Conservation (phyloP, 257 asterid species). For the Plantago major region DNA sequence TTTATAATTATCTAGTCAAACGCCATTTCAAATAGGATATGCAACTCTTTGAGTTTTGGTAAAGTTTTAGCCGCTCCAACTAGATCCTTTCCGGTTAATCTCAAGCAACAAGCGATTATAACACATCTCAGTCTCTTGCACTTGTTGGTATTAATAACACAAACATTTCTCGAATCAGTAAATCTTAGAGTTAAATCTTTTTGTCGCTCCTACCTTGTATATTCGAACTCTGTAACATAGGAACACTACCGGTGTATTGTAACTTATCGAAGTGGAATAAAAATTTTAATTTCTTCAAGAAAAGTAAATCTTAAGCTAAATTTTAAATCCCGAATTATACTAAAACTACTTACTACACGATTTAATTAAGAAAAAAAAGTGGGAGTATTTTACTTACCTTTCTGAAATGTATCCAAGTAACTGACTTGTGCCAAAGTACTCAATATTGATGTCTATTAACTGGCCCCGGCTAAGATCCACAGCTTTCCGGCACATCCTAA, state of each 20-base stretch:
- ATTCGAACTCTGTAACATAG: too few species aligned
- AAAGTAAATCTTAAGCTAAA: too few species aligned
- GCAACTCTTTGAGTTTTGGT: slow-evolving; percentile 36
- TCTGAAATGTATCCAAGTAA: slow-evolving; percentile 11
- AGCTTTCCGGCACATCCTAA: slow-evolving; percentile 6
- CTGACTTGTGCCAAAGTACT: slow-evolving; percentile 10
- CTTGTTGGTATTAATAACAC: neutral
- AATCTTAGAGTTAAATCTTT: too few species aligned
- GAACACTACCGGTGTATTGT: too few species aligned
- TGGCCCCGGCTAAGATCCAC: slow-evolving; percentile 24
- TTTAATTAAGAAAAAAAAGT: too few species aligned
- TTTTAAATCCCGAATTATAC: too few species aligned
- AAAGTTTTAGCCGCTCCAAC: slow-evolving; percentile 21
- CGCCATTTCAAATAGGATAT: slow-evolving; percentile 6
- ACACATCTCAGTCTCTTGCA: neutral
- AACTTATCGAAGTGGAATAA: too few species aligned
- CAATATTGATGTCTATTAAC: slow-evolving; percentile 6
- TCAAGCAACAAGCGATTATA: neutral
- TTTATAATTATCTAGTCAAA: too few species aligned
- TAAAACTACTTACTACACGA: too few species aligned
- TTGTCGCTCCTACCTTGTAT: too few species aligned
- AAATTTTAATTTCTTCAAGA: too few species aligned
- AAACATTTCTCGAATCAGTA: too few species aligned
- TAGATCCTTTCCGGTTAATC: slow-evolving; percentile 6
- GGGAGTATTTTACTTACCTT: neutral